Evolutionary conservation across 768 basidiomycete genomes (phyloP).

Genomic region (Collybia mongolica): DNA sequence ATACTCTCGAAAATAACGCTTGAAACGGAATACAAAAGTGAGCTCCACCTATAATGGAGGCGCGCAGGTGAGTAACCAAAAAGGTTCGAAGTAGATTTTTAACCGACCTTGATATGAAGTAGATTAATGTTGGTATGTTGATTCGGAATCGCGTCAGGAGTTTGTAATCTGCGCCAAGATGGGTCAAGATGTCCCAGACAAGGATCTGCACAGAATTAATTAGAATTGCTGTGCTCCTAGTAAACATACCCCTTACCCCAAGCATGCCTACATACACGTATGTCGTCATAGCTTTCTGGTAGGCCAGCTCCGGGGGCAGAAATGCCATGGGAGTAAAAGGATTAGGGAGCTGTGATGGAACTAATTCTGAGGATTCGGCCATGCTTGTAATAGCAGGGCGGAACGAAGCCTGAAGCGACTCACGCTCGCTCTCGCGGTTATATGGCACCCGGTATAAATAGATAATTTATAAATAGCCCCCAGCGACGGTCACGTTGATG

Average conservation of each 20-base stretch:
- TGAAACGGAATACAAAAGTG: conserved; percentile 19
- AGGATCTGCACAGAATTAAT: conserved; percentile 15
- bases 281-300: conserved; percentile 22
- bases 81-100: no score
- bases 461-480: no score
- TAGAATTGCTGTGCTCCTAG: background rate
- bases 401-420: no score
- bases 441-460: no score
- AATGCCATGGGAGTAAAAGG: conserved; percentile 31
- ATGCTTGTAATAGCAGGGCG: no score
- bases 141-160: conserved; percentile 17
- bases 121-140: conserved; percentile 19
- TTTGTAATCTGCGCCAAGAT: conserved; percentile 23
- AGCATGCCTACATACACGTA: conserved; percentile 24
- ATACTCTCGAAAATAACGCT: conserved; percentile 23
- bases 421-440: no score
- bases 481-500: no score
- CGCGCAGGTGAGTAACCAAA: background rate
- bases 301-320: conserved; percentile 22
- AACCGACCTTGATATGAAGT: conserved; percentile 29
- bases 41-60: conserved; percentile 11
- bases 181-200: conserved; percentile 29
- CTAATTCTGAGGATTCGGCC: no score
- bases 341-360: conserved; percentile 12
- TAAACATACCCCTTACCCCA: conserved; percentile 6